Conservation (phyloP, 139 green algal species). For the Helicosporidium sp. region DNA sequence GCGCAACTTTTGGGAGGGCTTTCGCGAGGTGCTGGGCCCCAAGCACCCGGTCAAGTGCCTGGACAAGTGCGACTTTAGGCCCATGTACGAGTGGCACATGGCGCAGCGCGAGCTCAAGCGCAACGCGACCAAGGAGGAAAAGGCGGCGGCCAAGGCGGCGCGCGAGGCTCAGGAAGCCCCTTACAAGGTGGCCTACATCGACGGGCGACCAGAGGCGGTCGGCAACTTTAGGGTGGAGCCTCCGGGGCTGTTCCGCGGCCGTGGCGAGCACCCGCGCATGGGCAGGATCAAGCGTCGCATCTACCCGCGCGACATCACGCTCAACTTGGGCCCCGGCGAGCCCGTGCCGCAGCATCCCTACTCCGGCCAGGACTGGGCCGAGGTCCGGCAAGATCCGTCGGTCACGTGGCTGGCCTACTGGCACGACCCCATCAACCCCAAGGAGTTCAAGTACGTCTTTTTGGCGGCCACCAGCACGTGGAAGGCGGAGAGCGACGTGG, state of each 20-base stretch:
- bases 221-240: constrained; percentile 97
- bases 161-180: constrained; percentile 63
- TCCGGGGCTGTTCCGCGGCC: constrained; percentile 87
- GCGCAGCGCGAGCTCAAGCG: constrained; percentile 82
- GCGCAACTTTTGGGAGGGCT: constrained; percentile 93
- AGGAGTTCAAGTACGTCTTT: constrained; percentile 87
- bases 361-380: constrained; percentile 41
- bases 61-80: constrained; percentile 75
- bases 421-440: constrained; percentile 79
- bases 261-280: constrained; percentile 97
- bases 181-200: constrained; percentile 77
- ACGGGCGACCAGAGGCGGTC: constrained; percentile 77
- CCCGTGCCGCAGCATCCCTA: constrained; percentile 71
- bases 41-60: constrained; percentile 73
- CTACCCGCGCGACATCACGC: constrained; percentile 85
- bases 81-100: constrained; percentile 78
- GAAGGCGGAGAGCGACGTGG: constrained; percentile 76
- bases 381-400: constrained; percentile 68
- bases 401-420: constrained; percentile 96
- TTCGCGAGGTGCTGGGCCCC: constrained; percentile 63
- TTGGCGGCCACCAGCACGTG: constrained; percentile 74
- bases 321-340: constrained; percentile 82
- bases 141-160: constrained; percentile 59
- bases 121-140: constrained; percentile 79
- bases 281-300: constrained; percentile 86